A percentile compares a stretch with the other conserved stretches of the same genome.
These are phyloP conservation scores for Aquilaria malaccensis DNA, from an alignment of 345 rosid species.

Conservation along the genomic window DNA sequence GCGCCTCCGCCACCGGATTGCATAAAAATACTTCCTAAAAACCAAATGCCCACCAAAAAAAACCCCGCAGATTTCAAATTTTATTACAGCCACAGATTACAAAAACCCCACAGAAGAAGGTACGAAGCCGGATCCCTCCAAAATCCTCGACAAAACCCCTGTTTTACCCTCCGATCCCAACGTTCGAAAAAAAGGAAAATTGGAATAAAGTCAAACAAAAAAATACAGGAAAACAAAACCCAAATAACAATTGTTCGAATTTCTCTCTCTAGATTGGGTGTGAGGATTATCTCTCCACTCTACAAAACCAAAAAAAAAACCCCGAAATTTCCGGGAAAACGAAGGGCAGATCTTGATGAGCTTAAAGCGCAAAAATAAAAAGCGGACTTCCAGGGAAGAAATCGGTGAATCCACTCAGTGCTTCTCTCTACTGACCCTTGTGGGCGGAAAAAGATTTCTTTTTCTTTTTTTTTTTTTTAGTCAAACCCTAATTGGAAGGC, in stretches of 20 bases:
- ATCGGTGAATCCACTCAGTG: slow-evolving; percentile 37
- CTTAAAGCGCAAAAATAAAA: slow-evolving; percentile 19
- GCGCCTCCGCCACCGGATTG: slow-evolving; percentile 78
- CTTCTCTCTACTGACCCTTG: slow-evolving; percentile 14
- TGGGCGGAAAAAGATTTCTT: slow-evolving; percentile 32
- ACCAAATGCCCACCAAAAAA: slow-evolving; percentile 17
- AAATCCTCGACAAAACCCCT: slow-evolving; percentile 20
- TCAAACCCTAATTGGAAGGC: slow-evolving; percentile 46
- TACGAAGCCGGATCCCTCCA: slow-evolving; percentile 42
- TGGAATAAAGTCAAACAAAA: slow-evolving; percentile 1
- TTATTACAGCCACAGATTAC: slow-evolving; percentile 6
- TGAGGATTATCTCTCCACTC: slow-evolving; percentile 24
- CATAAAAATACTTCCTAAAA: slow-evolving; percentile 26
- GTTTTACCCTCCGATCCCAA: slow-evolving; percentile 51
- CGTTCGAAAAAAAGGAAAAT: slow-evolving; percentile 35
- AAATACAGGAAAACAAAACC: slow-evolving; percentile 16
- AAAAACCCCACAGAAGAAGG: slow-evolving; percentile 6
- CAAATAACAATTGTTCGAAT: slow-evolving; percentile 2
- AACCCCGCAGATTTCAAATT: slow-evolving; percentile 17
- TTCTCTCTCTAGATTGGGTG: slow-evolving; percentile 26
- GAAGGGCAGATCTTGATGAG: slow-evolving; percentile 32
- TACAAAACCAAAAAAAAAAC: slow-evolving; percentile 21
- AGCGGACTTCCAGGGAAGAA: slow-evolving; percentile 26
- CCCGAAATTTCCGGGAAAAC: slow-evolving; percentile 28
- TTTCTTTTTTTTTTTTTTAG: slow-evolving; percentile 17